Base-by-base conservation (phyloP, 306 rosid genomes). In the Prunus mume region DNA sequence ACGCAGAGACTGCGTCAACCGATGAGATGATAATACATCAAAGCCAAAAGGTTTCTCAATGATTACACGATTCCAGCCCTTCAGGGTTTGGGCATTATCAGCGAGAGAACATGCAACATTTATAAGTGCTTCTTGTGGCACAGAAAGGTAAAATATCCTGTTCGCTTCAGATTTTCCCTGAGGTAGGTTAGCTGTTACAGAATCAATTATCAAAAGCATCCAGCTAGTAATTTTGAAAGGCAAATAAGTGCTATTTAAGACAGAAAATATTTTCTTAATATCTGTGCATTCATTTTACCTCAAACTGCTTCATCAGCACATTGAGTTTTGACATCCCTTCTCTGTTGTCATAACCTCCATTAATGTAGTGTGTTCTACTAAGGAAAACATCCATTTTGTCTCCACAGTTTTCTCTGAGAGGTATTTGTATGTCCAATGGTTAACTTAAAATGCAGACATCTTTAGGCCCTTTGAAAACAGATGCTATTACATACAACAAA, bases 121-220 rank as follows among this genome's bases (percentile, higher is more conserved):
- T 86, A 87, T 78, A 83, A 93, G 96, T 51, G 93, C 96, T 79
- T 93, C 96, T 85, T 91, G 97, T 7, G 97, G 98, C 76, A 93
- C 97, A 27, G 98, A 90, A 64, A 91, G 98, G 88, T 93, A 93
- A 82, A 93, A 93, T 76, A 93, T 93, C 87, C 98, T 82, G 88
- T 93, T 91, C 74, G 90, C 88, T 82, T 83, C 80, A 81, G 85
- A 86, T 66, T 60, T 64, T 65, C 91, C 97, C 98, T 93, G 96
- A 68, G 73, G 80, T 69, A 87, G 74, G 85, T 81, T 62, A 82
- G 85, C 86, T 84, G 89, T 85, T 69, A 75, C 45, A 67, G 51
- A 78, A 79, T 84, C 83, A 86, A 72, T 76, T 79, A 83, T 72
- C 80, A 83, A 81, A 58, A 79, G 69, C 83, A 77, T 68, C 75